Percentiles rank a stretch among this genome's conserved stretches.
Evolutionary conservation across 2,329 filamentous ascomycete genomes (phyloP).

Genomic region (Fusarium torulosum): DNA sequence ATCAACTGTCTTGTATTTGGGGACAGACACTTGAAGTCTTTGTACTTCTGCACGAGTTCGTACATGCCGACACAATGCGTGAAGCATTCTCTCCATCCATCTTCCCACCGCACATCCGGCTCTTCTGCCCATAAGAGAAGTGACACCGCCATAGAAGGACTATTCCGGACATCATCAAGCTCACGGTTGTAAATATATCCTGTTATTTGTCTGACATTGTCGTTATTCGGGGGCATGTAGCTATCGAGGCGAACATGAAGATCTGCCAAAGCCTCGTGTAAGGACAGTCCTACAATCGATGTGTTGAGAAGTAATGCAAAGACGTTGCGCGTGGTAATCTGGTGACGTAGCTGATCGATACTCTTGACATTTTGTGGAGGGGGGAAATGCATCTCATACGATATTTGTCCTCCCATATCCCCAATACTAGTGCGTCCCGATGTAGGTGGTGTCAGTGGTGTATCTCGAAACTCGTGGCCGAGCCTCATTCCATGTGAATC

Average conservation of each 20-base stretch:
- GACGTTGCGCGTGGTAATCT: slow-evolving; percentile 76
- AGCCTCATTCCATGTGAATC: slow-evolving; percentile 56
- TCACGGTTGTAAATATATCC: slow-evolving; percentile 70
- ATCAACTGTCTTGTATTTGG: slow-evolving; percentile 73
- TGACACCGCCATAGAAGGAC: slow-evolving; percentile 69
- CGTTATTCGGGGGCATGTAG: slow-evolving; percentile 68
- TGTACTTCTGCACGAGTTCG: slow-evolving; percentile 60
- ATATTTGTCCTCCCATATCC: slow-evolving; percentile 65
- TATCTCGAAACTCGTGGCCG: slow-evolving; percentile 22
- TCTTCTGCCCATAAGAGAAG: slow-evolving; percentile 75
- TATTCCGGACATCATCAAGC: slow-evolving; percentile 74
- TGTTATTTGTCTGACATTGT: slow-evolving; percentile 70
- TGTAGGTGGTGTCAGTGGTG: slow-evolving; percentile 51
- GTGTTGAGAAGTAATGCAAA: slow-evolving; percentile 74
- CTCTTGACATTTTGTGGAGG: slow-evolving; percentile 63
- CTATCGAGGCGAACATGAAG: slow-evolving; percentile 70
- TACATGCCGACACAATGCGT: slow-evolving; percentile 76
- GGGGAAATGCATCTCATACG: slow-evolving; percentile 74
- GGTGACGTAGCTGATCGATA: slow-evolving; percentile 66
- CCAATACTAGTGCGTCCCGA: slow-evolving; percentile 56
- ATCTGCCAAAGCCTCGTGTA: slow-evolving; percentile 73
- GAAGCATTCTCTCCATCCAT: slow-evolving; percentile 76
- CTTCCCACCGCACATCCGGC: slow-evolving; percentile 71
- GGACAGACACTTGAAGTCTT: slow-evolving; percentile 70
- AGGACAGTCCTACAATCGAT: slow-evolving; percentile 72